A percentile compares a stretch with the other conserved stretches of the same genome.
Evolutionary conservation across 1,284 basidiomycete genomes (phyloP).

Genomic region (Puccinia hordei): DNA sequence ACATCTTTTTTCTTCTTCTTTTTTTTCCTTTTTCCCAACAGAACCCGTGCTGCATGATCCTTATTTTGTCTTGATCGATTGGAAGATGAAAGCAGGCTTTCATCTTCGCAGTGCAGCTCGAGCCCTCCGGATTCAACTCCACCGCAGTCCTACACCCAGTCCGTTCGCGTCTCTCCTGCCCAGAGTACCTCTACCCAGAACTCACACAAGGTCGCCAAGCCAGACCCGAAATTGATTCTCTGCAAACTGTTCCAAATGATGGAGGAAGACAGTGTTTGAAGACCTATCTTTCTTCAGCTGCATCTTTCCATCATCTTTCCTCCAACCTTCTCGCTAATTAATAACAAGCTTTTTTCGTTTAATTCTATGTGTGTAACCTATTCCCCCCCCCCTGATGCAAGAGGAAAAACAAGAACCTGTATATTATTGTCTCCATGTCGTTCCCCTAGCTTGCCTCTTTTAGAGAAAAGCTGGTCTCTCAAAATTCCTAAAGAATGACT

Average conservation of each 20-base stretch:
- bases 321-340: neutral
- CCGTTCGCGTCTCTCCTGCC: neutral
- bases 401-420: neutral
- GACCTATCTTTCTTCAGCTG: neutral
- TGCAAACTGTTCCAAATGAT: constrained; percentile 1
- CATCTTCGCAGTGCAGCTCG: neutral
- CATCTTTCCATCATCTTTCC: neutral
- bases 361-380: neutral
- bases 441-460: neutral
- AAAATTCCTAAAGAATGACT: neutral
- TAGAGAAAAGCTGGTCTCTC: neutral
- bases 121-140: neutral
- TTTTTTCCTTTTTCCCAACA: neutral
- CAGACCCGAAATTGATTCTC: constrained; percentile 3
- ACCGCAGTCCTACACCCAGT: neutral
- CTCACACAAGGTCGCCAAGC: neutral
- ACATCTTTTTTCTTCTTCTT: neutral
- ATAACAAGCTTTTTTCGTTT: no score
- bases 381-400: neutral
- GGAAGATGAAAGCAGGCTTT: constrained; percentile 6
- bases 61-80: neutral
- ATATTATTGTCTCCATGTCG: neutral
- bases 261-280: constrained; percentile 14
- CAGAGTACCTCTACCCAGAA: neutral
- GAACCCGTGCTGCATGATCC: neutral